Evolutionary conservation across 2,329 filamentous ascomycete species (phyloP), one percentile per base, ranked within the genome.

Genomic region (Diplodia seriata): DNA sequence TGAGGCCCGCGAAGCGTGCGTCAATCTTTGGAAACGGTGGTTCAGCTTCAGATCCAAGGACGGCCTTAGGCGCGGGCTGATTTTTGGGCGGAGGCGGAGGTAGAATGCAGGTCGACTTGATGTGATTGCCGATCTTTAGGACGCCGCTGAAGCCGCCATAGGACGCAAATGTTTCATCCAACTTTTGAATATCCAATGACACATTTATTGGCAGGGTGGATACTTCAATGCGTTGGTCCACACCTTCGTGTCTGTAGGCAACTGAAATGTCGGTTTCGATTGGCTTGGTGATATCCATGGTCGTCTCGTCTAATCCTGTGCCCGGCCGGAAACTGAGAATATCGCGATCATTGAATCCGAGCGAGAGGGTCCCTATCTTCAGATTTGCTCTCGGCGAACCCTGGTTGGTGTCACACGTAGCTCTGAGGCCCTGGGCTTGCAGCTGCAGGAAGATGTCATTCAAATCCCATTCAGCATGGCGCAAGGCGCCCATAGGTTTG

Each of bases 101-200:
- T 76, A 71, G 73, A 1, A 89, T 87, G n/a, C 87, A 85, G 69
- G 87, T 90, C 0, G 91, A 93, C 12, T 90, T 88, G 70, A 97
- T 91, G 0, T 94, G 97, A 69, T 87, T 91, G 70, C 93, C 92
- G 76, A 97, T 87, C 73, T 95, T 96, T 53, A 99, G 82, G 64
- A 99, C 90, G 71, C 93, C 93, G 77, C 94, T 97, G 53, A 99
- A 82, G 0, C 95, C 95, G 43, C 95, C 95, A 78, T 97, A 94
- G 85, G 92, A 93, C 67, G 88, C 88, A 69, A 98, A 89, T 0
- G 92, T 92, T 73, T 97, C 93, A 72, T 98, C 95, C 26, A 98
- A 81, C 67, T 87, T 87, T 70, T 90, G 89, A 18, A 97, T 81
- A 75, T 98, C 92, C 50, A 98, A 80, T 68, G 89, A 86, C 11